Conservation (phyloP, 1,139 yeast genomes). For the Scheffersomyces segobiensis region DNA sequence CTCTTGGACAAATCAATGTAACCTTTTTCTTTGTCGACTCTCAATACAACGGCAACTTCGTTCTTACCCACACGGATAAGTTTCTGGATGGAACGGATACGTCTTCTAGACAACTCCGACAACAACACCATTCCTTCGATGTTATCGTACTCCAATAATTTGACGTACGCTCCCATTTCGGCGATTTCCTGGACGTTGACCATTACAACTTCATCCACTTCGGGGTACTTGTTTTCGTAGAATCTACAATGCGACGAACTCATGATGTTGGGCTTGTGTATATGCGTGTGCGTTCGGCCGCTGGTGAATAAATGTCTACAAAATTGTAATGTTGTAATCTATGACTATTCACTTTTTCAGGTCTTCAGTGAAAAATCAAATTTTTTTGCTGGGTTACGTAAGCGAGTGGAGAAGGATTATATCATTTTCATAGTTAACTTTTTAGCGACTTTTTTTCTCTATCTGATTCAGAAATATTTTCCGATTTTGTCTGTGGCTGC, state of each 20-base stretch:
- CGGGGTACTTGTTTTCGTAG: constrained; percentile 98
- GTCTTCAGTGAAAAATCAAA: background rate
- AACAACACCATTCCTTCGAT: constrained; percentile 98
- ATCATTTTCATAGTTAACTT: background rate
- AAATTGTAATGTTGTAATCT: background rate
- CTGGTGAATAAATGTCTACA: background rate
- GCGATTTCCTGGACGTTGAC: constrained; percentile 98
- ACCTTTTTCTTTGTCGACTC: constrained; percentile 98
- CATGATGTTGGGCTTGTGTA: constrained; percentile 36
- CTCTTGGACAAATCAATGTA: constrained; percentile 97
- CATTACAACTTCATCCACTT: constrained; percentile 98
- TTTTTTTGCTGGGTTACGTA: background rate
- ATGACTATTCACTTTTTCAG: background rate
- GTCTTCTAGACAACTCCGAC: constrained; percentile 96
- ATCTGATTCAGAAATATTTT: background rate
- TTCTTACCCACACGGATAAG: constrained; percentile 97
- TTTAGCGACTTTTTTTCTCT: background rate
- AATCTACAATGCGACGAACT: constrained; percentile 93
- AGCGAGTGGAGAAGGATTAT: background rate
- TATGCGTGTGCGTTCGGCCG: background rate
- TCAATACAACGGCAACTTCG: constrained; percentile 97
- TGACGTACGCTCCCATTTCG: constrained; percentile 97
- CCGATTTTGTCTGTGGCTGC: background rate
- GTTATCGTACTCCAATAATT: constrained; percentile 92
- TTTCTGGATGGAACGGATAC: constrained; percentile 96